These are phyloP conservation scores for Astragalus glycyphyllos DNA, from an alignment of 306 rosid species.

Conservation along the genomic window DNA sequence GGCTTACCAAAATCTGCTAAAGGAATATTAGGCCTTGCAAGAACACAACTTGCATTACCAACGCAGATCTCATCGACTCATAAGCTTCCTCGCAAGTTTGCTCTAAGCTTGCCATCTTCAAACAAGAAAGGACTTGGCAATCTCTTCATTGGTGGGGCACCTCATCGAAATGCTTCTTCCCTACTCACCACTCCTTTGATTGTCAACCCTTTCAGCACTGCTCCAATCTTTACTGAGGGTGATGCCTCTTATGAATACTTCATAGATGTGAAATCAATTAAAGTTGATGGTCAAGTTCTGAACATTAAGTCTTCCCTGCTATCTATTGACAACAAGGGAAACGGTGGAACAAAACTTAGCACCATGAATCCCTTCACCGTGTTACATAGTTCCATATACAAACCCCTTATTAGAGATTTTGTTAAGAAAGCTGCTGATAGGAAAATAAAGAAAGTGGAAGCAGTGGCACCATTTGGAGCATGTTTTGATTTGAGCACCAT, in stretches of 20 bases:
- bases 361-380: conserved; percentile 24
- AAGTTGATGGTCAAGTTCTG: conserved; percentile 34
- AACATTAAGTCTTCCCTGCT: conserved; percentile 40
- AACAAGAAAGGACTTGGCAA: conserved; percentile 37
- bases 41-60: conserved; percentile 31
- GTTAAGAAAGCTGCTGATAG: conserved; percentile 40
- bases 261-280: conserved; percentile 41
- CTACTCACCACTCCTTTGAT: conserved; percentile 31
- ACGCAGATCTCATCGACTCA: conserved; percentile 7
- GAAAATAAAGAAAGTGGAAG: conserved; percentile 40
- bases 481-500: conserved; percentile 46
- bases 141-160: conserved; percentile 43
- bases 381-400: conserved; percentile 40
- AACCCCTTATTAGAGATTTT: conserved; percentile 43
- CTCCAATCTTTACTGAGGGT: conserved; percentile 31
- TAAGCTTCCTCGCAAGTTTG: conserved; percentile 39
- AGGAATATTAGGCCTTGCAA: conserved; percentile 51
- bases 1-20: not conserved
- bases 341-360: conserved; percentile 50
- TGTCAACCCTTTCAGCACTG: conserved; percentile 35
- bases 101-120: conserved; percentile 50
- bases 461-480: conserved; percentile 41
- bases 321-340: conserved; percentile 33
- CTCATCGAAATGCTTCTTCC: conserved; percentile 5
- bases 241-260: conserved; percentile 46